phyloP scores from a whole-genome alignment of 352 stramenopile genomes.

The Thalassiosira mediterranea region DNA sequence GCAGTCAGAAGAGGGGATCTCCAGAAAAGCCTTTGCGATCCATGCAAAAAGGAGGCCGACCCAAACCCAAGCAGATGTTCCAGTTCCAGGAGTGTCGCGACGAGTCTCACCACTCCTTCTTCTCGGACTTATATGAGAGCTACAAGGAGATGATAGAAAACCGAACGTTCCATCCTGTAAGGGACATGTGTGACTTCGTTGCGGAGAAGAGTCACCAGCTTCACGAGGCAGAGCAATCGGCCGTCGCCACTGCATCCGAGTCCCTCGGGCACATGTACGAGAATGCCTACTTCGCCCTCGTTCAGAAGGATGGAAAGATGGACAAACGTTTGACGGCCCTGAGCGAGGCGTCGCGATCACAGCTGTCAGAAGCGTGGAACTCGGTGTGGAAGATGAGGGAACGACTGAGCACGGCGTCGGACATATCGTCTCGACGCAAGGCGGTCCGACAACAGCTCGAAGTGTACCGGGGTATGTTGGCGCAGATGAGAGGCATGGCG shows the following conservation, averaged over 20 bases:
- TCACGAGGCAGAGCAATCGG: slow-evolving; percentile 64
- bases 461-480: slow-evolving; percentile 68
- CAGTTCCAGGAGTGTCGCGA: slow-evolving; percentile 52
- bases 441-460: slow-evolving; percentile 69
- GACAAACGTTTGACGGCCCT: slow-evolving; percentile 74
- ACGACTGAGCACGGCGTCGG: slow-evolving; percentile 69
- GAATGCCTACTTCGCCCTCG: slow-evolving; percentile 65
- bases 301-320: slow-evolving; percentile 69
- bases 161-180: slow-evolving; percentile 61
- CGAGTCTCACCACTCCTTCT: slow-evolving; percentile 64
- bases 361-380: slow-evolving; percentile 75
- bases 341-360: slow-evolving; percentile 55
- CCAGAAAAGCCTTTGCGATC: slow-evolving; percentile 2
- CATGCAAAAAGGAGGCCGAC: slow-evolving; percentile 26
- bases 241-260: slow-evolving; percentile 56
- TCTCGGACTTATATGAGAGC: slow-evolving; percentile 79
- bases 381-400: slow-evolving; percentile 74
- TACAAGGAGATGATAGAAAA: slow-evolving; percentile 72
- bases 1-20: not conserved
- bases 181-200: slow-evolving; percentile 72
- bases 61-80: slow-evolving; percentile 23
- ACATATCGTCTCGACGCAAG: slow-evolving; percentile 63
- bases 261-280: slow-evolving; percentile 50
- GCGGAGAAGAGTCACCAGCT: slow-evolving; percentile 63
- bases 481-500: slow-evolving; percentile 63